A percentile compares a stretch with the other conserved stretches of the same genome.
phyloP scores from a whole-genome alignment of 768 basidiomycete species.

The Collybia nuda region DNA sequence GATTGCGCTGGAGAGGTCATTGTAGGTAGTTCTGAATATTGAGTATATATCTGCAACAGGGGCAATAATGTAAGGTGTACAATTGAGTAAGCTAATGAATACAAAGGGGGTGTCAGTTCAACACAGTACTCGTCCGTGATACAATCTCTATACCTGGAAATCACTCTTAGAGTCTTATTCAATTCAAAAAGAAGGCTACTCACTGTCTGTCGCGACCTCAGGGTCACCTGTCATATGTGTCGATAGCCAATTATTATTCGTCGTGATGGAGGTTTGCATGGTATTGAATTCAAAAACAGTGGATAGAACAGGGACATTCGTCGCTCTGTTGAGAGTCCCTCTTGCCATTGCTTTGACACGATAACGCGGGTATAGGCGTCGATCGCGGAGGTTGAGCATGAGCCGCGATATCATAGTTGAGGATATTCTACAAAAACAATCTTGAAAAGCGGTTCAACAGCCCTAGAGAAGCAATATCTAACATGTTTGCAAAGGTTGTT shows the following conservation, averaged over 20 bases:
- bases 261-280: neutral
- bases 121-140: neutral
- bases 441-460: neutral
- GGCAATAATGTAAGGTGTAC: neutral
- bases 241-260: neutral
- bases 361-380: slow-evolving; percentile 12
- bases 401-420: slow-evolving; percentile 31
- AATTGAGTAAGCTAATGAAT: neutral
- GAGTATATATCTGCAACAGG: neutral
- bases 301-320: slow-evolving; percentile 15
- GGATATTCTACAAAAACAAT: slow-evolving; percentile 19
- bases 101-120: no score
- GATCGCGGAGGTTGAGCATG: slow-evolving; percentile 30
- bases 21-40: slow-evolving; percentile 12
- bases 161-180: neutral
- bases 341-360: neutral
- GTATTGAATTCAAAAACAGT: slow-evolving; percentile 16
- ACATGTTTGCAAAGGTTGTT: slow-evolving; percentile 22
- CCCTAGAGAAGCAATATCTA: neutral
- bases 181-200: neutral
- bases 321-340: neutral
- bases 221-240: neutral
- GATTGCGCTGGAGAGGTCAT: slow-evolving; percentile 44
- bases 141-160: slow-evolving; percentile 1
- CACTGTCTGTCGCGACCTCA: neutral